Conservation (phyloP, 1,139 yeast genomes). For the Pichia sp. region DNA sequence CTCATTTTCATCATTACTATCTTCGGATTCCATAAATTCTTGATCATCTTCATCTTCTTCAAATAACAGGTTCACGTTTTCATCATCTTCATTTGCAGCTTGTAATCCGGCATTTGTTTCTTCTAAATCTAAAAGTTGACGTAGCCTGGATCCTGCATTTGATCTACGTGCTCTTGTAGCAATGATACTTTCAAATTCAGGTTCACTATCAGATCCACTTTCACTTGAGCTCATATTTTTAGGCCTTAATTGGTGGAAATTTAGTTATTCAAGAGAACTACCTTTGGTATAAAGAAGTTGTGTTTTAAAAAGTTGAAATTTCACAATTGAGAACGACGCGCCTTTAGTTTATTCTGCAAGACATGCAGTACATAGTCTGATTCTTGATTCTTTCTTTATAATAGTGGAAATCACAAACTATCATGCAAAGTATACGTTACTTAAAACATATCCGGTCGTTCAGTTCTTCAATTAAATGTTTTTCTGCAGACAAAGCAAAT, state of each 20-base stretch:
- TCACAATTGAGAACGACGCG: neutral
- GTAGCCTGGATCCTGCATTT: slow-evolving; percentile 86
- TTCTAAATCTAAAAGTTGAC: slow-evolving; percentile 68
- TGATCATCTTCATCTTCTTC: slow-evolving; percentile 81
- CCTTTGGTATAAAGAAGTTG: neutral
- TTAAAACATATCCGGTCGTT: neutral
- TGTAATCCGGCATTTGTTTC: slow-evolving; percentile 35
- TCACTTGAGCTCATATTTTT: neutral
- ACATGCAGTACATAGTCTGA: neutral
- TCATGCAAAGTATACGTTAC: neutral
- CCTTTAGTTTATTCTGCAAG: neutral
- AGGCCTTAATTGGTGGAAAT: neutral
- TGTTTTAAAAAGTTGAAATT: neutral
- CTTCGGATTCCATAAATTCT: slow-evolving; percentile 47
- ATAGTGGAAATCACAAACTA: too few species aligned
- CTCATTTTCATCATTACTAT: slow-evolving; percentile 20
- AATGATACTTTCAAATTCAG: slow-evolving; percentile 43
- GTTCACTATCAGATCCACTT: slow-evolving; percentile 16
- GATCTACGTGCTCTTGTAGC: slow-evolving; percentile 71
- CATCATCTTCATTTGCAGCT: slow-evolving; percentile 53
- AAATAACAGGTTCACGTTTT: slow-evolving; percentile 66
- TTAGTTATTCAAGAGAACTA: neutral
- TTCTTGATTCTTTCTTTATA: neutral
- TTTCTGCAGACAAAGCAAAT: neutral
- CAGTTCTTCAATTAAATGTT: neutral